Evolutionary conservation across 2,329 filamentous ascomycete genomes (phyloP), one percentile per base, ranked within the genome.

Genomic region (Penicillium thymicola): DNA sequence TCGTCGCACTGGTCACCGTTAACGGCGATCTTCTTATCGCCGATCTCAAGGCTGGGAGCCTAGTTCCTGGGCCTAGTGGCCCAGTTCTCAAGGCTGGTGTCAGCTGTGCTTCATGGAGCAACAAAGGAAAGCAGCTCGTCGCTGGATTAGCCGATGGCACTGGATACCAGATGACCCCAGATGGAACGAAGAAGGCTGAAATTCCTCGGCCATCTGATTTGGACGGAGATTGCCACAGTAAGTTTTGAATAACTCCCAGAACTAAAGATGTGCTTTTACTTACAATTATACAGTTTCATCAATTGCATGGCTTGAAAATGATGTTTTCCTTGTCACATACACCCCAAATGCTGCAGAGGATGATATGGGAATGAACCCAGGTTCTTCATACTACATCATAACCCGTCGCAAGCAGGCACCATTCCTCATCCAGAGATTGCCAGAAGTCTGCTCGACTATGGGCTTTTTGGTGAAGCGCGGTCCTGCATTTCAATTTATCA

Each of bases 21-120:
- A 86, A 87, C 56, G 94, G 94, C 14, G 89, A 93, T 65, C 81
- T 99, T 18, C 78, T 92, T 70, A 85, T 99, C 73, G 89, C 90
- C 8, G 90, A 96, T 71, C 74, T 99, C 58, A 87, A 88, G 66
- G 82, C 87, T 37, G 81, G 82, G 47, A 80, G 77, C 40, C 80
- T 91, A 43, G 70, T 82, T 9, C 76, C 78, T 34, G 83, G 84
- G 1, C 66, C 80, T 21, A 85, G 85, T 61, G 90, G 89, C 34
- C 82, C 78, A 67, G 77, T 87, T 0, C 78, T 96, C 61, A 90
- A 87, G 67, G 79, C 83, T 28, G 87, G 89, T 46, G 92, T 96
- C 28, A 92, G 87, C 70, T 94, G 89, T 67, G 83, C 90, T 6
- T 88, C 89, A 54, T 99, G 95, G 94, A 99, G 94, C 72, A 88